Evolutionary conservation across 352 stramenopile species (phyloP).

Genomic region (Aphanomyces invadans): DNA sequence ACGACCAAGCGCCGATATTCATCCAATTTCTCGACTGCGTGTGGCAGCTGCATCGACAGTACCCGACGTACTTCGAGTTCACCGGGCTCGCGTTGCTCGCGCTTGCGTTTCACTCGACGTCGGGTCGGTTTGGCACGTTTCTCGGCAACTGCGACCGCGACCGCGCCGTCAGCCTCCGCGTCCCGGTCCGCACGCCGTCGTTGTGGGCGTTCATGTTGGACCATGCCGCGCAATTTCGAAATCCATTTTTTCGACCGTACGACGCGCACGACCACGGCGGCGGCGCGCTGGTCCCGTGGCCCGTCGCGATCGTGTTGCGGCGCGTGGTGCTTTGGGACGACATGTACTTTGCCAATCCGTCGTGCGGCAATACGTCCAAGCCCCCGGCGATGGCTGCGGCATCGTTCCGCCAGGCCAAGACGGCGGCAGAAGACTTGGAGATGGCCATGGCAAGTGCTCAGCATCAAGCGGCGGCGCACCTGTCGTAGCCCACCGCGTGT

Average conservation of each 20-base stretch:
- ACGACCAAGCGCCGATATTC: constrained; percentile 83
- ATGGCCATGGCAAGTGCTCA: constrained; percentile 46
- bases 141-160: constrained; percentile 83
- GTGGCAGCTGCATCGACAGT: constrained; percentile 74
- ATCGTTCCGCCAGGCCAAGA: constrained; percentile 15
- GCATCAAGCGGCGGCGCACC: too few relatives aligned
- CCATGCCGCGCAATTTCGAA: constrained; percentile 40
- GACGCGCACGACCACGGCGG: constrained; percentile 37
- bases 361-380: constrained; percentile 45
- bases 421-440: constrained; percentile 45
- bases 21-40: constrained; percentile 87
- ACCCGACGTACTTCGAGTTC: constrained; percentile 83
- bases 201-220: constrained; percentile 57
- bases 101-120: constrained; percentile 67
- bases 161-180: constrained; percentile 36
- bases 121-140: constrained; percentile 77
- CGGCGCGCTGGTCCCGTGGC: constrained; percentile 40
- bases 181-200: constrained; percentile 50
- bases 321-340: constrained; percentile 75
- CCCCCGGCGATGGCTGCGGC: constrained; percentile 26
- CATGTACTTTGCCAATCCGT: constrained; percentile 37
- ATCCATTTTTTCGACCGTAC: constrained; percentile 49
- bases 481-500: too few relatives aligned
- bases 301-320: constrained; percentile 44
- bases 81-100: constrained; percentile 55